phyloP scores from a whole-genome alignment of 345 rosid genomes.

The Fremontodendron californicum region DNA sequence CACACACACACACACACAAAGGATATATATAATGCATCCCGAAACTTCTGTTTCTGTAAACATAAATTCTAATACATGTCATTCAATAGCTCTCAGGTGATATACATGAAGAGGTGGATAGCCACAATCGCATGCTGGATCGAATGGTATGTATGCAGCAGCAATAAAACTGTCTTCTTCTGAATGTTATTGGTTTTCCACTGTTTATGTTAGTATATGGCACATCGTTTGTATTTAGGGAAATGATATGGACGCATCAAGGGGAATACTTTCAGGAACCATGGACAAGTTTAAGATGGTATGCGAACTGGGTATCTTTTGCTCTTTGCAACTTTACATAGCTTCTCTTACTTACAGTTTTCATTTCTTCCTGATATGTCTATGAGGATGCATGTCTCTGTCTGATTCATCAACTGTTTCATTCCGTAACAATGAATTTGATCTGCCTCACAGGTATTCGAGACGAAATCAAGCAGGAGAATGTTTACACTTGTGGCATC shows the following conservation, averaged over 20 bases:
- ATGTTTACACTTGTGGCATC: slow-evolving; percentile 85
- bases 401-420: background rate
- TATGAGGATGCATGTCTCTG: background rate
- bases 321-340: background rate
- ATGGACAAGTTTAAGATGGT: slow-evolving; percentile 89
- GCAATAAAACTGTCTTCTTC: background rate
- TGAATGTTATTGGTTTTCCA: background rate
- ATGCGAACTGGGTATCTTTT: background rate
- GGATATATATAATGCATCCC: background rate
- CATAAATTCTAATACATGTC: slow-evolving; percentile 9
- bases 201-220: slow-evolving; percentile 15
- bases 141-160: slow-evolving; percentile 53
- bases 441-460: slow-evolving; percentile 54
- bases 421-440: slow-evolving; percentile 4
- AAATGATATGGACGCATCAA: slow-evolving; percentile 88
- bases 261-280: slow-evolving; percentile 84
- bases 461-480: slow-evolving; percentile 87
- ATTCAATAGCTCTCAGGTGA: slow-evolving; percentile 71
- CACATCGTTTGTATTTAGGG: slow-evolving; percentile 43
- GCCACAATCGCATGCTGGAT: slow-evolving; percentile 78
- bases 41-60: background rate
- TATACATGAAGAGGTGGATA: slow-evolving; percentile 79
- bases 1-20: background rate
- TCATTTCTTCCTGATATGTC: background rate
- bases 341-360: background rate